phyloP scores from a whole-genome alignment of 2,329 filamentous ascomycete genomes.

The Davidsoniella eucalypti region DNA sequence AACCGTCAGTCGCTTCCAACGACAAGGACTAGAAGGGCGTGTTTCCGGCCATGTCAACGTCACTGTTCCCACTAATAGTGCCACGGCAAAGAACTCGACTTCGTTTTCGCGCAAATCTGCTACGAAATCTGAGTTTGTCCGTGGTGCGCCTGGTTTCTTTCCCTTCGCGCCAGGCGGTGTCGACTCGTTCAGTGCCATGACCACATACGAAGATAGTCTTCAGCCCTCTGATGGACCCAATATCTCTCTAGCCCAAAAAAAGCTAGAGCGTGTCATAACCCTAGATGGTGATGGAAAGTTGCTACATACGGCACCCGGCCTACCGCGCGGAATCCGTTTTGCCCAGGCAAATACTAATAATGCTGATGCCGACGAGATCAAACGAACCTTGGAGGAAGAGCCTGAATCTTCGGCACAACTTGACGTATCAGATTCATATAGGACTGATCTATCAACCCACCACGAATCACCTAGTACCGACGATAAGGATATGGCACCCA shows the following conservation, averaged over 20 bases:
- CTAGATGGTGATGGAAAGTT: constrained; percentile 62
- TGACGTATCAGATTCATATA: too few relatives aligned
- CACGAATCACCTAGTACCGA: neutral
- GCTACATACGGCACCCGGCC: constrained; percentile 66
- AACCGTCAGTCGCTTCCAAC: constrained; percentile 82
- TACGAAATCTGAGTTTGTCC: constrained; percentile 73
- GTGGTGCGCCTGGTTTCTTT: constrained; percentile 84
- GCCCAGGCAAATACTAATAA: constrained; percentile 34
- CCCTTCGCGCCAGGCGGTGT: constrained; percentile 85
- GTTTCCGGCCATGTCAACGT: constrained; percentile 92
- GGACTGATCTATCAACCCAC: constrained; percentile 1
- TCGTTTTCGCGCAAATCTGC: constrained; percentile 77
- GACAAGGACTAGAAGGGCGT: constrained; percentile 79
- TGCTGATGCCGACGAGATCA: constrained; percentile 49
- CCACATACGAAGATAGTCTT: constrained; percentile 61
- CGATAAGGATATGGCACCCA: constrained; percentile 18
- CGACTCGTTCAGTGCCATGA: constrained; percentile 71
- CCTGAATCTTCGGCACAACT: constrained; percentile 21
- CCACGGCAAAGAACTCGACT: constrained; percentile 89
- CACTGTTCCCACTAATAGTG: constrained; percentile 74
- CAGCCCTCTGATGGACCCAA: constrained; percentile 21
- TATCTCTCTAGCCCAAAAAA: constrained; percentile 22
- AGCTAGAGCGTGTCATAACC: constrained; percentile 73
- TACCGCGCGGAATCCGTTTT: constrained; percentile 63
- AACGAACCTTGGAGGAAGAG: constrained; percentile 33